phyloP scores from a whole-genome alignment of 2,329 filamentous ascomycete species.

The Rosellinia necatrix region DNA sequence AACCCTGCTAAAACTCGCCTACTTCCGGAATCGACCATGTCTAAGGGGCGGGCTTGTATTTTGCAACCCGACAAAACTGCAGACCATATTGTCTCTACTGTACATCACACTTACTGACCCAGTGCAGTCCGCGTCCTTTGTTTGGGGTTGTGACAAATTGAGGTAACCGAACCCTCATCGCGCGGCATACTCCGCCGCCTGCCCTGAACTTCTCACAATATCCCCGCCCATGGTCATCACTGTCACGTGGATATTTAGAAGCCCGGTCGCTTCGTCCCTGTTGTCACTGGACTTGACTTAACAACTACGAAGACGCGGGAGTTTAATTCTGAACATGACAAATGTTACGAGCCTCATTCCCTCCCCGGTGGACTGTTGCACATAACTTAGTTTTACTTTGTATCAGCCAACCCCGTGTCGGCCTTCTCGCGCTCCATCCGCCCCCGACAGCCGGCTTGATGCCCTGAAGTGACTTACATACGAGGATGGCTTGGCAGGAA shows the following conservation, averaged over 20 bases:
- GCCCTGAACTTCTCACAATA: neutral
- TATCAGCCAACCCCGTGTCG: neutral
- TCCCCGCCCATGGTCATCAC: neutral
- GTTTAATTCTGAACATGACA: conserved; percentile 5
- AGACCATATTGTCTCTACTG: neutral
- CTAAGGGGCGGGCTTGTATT: neutral
- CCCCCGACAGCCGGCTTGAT: neutral
- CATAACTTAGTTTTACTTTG: conserved; percentile 2
- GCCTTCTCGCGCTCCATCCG: neutral
- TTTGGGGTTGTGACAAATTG: conserved; percentile 21
- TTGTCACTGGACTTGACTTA: neutral
- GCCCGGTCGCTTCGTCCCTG: neutral
- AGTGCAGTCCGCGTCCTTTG: conserved; percentile 11
- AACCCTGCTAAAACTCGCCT: conserved; percentile 4
- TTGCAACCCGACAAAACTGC: neutral
- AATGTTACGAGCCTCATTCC: neutral
- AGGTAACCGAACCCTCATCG: neutral
- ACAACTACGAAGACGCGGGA: neutral
- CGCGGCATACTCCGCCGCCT: conserved; percentile 17
- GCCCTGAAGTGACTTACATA: conserved; percentile 16
- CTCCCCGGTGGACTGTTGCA: neutral
- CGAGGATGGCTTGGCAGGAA: conserved; percentile 20
- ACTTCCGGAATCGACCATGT: neutral
- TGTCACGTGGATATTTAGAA: conserved; percentile 14
- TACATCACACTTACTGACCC: conserved; percentile 18